phyloP scores from a whole-genome alignment of 1,284 basidiomycete genomes.

The Sporisorium graminicola region DNA sequence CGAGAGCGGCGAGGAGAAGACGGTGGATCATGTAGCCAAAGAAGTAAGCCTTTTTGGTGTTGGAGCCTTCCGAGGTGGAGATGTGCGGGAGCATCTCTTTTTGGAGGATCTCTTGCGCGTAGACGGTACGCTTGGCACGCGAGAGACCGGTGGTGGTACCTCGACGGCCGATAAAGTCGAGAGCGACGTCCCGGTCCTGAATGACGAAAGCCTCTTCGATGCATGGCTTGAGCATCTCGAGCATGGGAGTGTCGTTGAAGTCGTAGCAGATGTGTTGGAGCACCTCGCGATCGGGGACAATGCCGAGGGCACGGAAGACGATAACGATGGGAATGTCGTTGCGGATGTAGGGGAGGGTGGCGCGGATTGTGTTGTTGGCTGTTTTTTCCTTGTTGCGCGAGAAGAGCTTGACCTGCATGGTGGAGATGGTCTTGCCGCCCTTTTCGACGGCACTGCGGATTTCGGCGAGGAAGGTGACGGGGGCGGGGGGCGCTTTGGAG shows the following conservation, averaged over 20 bases:
- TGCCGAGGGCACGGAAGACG: conserved; percentile 96
- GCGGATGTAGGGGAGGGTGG: conserved; percentile 97
- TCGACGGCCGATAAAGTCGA: conserved; percentile 98
- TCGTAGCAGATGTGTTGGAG: conserved; percentile 99
- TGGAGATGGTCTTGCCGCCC: conserved; percentile 97
- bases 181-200: conserved; percentile 88
- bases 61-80: conserved; percentile 93
- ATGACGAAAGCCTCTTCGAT: conserved; percentile 99
- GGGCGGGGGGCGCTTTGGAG: conserved; percentile 95
- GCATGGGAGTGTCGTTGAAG: conserved; percentile 92
- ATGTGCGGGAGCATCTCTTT: conserved; percentile 99
- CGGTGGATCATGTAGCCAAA: conserved; percentile 99
- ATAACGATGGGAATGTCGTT: conserved; percentile 99
- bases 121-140: conserved; percentile 89
- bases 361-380: conserved; percentile 90
- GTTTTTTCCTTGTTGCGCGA: conserved; percentile 87
- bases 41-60: conserved; percentile 99
- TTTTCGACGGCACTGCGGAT: conserved; percentile 98
- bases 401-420: conserved; percentile 98
- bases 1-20: conserved; percentile 89
- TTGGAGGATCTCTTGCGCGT: conserved; percentile 97
- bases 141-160: conserved; percentile 94
- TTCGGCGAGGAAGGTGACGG: conserved; percentile 94
- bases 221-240: conserved; percentile 98
- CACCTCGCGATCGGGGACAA: conserved; percentile 97